Evolutionary conservation across 1,284 basidiomycete species (phyloP).

Genomic region (Marasmius oreades): DNA sequence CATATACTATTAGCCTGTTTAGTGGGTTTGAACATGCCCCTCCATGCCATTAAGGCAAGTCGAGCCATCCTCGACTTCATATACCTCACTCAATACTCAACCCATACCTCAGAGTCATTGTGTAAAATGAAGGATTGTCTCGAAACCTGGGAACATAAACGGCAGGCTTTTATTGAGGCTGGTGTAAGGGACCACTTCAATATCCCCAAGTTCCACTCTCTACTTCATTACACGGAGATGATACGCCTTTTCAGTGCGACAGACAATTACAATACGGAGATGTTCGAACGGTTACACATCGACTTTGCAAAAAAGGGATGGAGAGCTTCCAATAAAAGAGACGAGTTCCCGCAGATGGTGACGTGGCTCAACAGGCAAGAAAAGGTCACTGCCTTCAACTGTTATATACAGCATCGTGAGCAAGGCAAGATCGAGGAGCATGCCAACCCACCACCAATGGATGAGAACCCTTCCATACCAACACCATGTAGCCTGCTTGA

Average conservation of each 20-base stretch:
- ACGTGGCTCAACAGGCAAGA: background rate
- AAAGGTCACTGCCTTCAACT: background rate
- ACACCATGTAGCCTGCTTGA: too few relatives aligned
- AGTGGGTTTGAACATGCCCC: conserved; percentile 8
- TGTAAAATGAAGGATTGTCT: conserved; percentile 19
- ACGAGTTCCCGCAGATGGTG: conserved; percentile 7
- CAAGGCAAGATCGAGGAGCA: too few relatives aligned
- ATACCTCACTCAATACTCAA: conserved; percentile 24
- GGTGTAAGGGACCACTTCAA: conserved; percentile 23
- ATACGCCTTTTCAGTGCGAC: conserved; percentile 22
- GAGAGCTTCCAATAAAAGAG: conserved; percentile 3
- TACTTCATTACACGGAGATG: conserved; percentile 22
- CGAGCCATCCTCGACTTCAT: conserved; percentile 23
- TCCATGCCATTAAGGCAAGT: conserved; percentile 9
- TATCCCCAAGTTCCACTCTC: conserved; percentile 30
- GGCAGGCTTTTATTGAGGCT: conserved; percentile 20
- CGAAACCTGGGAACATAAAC: conserved; percentile 23
- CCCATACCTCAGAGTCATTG: conserved; percentile 20
- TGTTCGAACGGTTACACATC: conserved; percentile 5
- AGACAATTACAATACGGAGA: conserved; percentile 24
- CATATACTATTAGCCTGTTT: conserved; percentile 20
- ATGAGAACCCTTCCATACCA: too few relatives aligned
- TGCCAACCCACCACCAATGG: too few relatives aligned
- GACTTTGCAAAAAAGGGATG: conserved; percentile 9
- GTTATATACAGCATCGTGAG: too few relatives aligned